Base-by-base conservation (phyloP, 345 rosid species). In the Murraya paniculata region DNA sequence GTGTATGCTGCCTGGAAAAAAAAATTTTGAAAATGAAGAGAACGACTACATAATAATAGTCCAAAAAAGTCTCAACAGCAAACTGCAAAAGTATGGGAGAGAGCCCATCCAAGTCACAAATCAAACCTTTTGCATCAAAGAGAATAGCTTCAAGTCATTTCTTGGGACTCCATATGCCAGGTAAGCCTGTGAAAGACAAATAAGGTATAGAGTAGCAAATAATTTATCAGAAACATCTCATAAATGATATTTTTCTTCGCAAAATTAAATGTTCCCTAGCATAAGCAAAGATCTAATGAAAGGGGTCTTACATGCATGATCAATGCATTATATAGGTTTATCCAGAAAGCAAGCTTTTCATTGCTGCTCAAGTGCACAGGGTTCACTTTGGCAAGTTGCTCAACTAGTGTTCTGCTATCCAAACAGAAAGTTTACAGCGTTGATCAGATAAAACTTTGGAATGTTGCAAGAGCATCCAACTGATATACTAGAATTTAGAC, bases 301-400 rank as follows among this genome's bases (percentile, higher is more conserved):
- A 65, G 22, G 60, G 59, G 68, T 81, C 92, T 61, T 78, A 95
- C 99, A 82, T 95, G 99, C 99, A 95, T 94, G 81, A 95, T 92
- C 88, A 94, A 86, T 39, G 98, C 99, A 79, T 95, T 93, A 78
- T 93, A 95, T 80, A 95, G 86, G 82, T 95, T 95, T 83, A 95
- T 92, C 98, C 99, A 95, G 80, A 95, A 95, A 70, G 99, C 97
- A 21, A 95, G 93, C 88, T 92, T 95, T 92, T 93, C 97, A 61
- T 81, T 85, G 89, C 89, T 77, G 82, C 83, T 88, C 79, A 93
- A 69, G 82, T 80, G 90, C 81, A 90, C 84, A 31, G 98, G 98
- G 78, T 92, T 90, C 74, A 93, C 97, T 83, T 87, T 87, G 25
- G 95, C 98, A 72, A 93, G 88, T 83, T 91, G 91, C 88, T 92